phyloP scores from a whole-genome alignment of 2,329 filamentous ascomycete species.

The Pseudocercospora musae region DNA sequence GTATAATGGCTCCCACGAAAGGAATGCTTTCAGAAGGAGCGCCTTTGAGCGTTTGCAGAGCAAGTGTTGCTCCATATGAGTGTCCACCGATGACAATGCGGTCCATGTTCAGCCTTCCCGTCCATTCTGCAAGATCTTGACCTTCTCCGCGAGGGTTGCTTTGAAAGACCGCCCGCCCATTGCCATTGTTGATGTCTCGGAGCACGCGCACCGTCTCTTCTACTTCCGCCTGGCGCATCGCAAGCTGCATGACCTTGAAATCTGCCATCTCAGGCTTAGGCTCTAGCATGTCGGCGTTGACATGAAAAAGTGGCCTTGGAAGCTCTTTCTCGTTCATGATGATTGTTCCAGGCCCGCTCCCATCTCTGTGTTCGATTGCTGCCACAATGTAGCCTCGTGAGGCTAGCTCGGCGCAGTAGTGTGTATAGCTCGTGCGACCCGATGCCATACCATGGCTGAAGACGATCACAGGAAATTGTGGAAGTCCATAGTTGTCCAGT shows the following conservation, averaged over 20 bases:
- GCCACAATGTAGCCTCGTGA: slow-evolving; percentile 46
- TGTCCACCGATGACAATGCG: slow-evolving; percentile 60
- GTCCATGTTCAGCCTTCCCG: slow-evolving; percentile 52
- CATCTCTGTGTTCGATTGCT: slow-evolving; percentile 48
- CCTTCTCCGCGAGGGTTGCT: slow-evolving; percentile 52
- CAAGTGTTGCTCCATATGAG: slow-evolving; percentile 64
- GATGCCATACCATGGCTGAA: slow-evolving; percentile 49
- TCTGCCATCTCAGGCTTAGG: slow-evolving; percentile 30
- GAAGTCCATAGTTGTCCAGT: slow-evolving; percentile 31
- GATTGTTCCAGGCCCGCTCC: slow-evolving; percentile 45
- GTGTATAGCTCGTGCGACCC: slow-evolving; percentile 45
- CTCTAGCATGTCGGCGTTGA: slow-evolving; percentile 37
- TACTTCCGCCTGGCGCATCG: slow-evolving; percentile 46
- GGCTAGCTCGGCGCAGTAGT: slow-evolving; percentile 46
- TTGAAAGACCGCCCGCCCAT: slow-evolving; percentile 35
- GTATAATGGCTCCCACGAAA: slow-evolving; percentile 57
- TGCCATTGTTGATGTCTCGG: slow-evolving; percentile 39
- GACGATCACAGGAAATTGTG: slow-evolving; percentile 42
- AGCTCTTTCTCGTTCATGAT: slow-evolving; percentile 37
- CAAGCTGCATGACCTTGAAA: slow-evolving; percentile 43
- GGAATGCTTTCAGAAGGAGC: slow-evolving; percentile 44
- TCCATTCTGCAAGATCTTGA: slow-evolving; percentile 49
- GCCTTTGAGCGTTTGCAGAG: slow-evolving; percentile 57
- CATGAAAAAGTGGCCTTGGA: slow-evolving; percentile 38
- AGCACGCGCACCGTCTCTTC: slow-evolving; percentile 45